Conservation (phyloP, 2,329 filamentous ascomycete species). For the Pseudocercospora eumusae region DNA sequence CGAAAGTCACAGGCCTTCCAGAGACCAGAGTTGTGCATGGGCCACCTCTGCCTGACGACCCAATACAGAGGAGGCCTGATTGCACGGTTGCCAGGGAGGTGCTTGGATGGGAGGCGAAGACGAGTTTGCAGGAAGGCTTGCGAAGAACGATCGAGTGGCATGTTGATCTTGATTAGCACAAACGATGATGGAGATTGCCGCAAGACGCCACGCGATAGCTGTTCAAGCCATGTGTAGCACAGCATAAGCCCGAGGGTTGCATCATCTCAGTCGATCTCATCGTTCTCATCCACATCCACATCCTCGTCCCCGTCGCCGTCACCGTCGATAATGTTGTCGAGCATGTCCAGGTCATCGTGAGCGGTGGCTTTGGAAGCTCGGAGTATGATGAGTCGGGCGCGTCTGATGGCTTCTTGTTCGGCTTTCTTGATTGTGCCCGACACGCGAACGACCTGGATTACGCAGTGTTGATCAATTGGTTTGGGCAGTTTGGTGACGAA, state of each 20-base stretch:
- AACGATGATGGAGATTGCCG: neutral
- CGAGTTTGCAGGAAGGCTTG: neutral
- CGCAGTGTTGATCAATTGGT: constrained; percentile 64
- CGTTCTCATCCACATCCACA: too few species aligned
- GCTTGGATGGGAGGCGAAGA: neutral
- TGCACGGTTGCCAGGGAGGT: neutral
- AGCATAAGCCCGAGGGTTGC: neutral
- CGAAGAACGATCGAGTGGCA: neutral
- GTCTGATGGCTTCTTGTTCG: constrained; percentile 82
- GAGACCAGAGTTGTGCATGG: neutral
- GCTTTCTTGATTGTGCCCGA: constrained; percentile 91
- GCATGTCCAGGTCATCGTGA: constrained; percentile 46
- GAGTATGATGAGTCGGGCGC: constrained; percentile 71
- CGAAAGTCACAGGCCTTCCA: neutral
- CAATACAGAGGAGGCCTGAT: neutral
- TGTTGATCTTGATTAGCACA: neutral
- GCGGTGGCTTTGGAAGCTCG: constrained; percentile 58
- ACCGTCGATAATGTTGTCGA: constrained; percentile 48
- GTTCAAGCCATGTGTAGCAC: neutral
- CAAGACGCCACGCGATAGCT: neutral
- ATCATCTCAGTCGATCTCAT: constrained; percentile 16
- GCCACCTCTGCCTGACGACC: neutral
- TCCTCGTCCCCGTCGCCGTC: constrained; percentile 49
- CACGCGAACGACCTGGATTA: constrained; percentile 81
- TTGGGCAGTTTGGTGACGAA: constrained; percentile 71